Evolutionary conservation across 1,284 basidiomycete species (phyloP).

Genomic region (Trichosporon sp.): DNA sequence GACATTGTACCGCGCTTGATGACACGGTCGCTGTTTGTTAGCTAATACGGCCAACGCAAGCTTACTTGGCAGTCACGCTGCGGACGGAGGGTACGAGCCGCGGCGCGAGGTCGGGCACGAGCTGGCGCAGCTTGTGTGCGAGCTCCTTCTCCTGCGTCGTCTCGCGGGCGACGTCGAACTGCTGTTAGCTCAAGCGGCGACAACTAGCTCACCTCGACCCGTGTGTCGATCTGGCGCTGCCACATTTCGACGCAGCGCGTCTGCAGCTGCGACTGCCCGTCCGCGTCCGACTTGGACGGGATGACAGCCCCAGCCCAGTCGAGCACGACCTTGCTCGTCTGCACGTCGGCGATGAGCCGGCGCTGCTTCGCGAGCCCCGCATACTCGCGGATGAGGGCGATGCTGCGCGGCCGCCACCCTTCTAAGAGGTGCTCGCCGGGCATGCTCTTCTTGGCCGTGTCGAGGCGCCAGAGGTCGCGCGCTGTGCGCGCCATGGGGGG

Average conservation of each 20-base stretch:
- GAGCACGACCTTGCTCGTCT: constrained; percentile 78
- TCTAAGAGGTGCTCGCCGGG: constrained; percentile 79
- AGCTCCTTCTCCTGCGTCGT: constrained; percentile 59
- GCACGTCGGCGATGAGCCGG: constrained; percentile 78
- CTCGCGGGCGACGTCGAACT: constrained; percentile 58
- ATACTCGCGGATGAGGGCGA: constrained; percentile 85
- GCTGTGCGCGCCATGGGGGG: constrained; percentile 84
- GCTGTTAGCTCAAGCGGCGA: constrained; percentile 10
- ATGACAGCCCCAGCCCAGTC: constrained; percentile 42
- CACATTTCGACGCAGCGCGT: constrained; percentile 71
- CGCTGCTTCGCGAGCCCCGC: constrained; percentile 70
- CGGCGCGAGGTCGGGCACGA: constrained; percentile 55
- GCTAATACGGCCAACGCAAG: background rate
- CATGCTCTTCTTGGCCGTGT: constrained; percentile 92
- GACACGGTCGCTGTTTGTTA: constrained; percentile 66
- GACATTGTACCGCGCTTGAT: constrained; percentile 81
- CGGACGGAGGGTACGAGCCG: constrained; percentile 48
- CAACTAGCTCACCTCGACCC: constrained; percentile 65
- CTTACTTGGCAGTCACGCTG: constrained; percentile 21
- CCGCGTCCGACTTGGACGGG: constrained; percentile 60
- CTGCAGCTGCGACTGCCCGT: constrained; percentile 66
- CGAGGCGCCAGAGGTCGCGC: constrained; percentile 88
- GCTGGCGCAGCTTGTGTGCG: constrained; percentile 59
- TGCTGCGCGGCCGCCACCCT: constrained; percentile 83
- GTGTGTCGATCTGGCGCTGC: constrained; percentile 77